phyloP scores from a whole-genome alignment of 108 stramenopile species.

The Nitzschia palea region DNA sequence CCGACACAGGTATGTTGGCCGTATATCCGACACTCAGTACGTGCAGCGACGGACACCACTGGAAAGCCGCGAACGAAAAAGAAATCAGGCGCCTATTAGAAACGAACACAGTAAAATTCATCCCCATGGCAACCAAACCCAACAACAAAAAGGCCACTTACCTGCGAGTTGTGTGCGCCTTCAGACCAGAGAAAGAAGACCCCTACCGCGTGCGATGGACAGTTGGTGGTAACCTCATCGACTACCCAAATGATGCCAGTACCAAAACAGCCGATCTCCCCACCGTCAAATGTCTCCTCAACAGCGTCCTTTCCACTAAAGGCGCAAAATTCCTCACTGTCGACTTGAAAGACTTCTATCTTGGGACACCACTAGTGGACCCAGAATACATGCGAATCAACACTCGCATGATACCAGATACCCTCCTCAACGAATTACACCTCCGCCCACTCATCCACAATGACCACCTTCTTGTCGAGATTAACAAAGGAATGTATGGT shows the following conservation, averaged over 20 bases:
- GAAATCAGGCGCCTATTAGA: no score
- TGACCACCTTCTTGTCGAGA: no score
- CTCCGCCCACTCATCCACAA: background rate
- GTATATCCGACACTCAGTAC: slow-evolving; percentile 21
- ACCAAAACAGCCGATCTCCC: slow-evolving; percentile 40
- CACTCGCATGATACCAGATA: slow-evolving; percentile 7
- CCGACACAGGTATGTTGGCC: background rate
- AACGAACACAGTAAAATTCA: no score
- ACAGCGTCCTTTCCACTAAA: slow-evolving; percentile 27
- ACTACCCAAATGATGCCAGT: slow-evolving; percentile 3
- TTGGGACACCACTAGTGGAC: slow-evolving; percentile 28
- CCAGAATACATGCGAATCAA: slow-evolving; percentile 51
- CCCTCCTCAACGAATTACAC: slow-evolving; percentile 42
- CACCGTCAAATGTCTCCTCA: slow-evolving; percentile 31
- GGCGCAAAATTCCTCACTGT: slow-evolving; percentile 11
- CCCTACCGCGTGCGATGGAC: slow-evolving; percentile 22
- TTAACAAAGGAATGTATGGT: slow-evolving; percentile 44
- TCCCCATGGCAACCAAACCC: slow-evolving; percentile 21
- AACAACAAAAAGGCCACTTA: slow-evolving; percentile 16
- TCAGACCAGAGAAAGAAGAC: slow-evolving; percentile 9
- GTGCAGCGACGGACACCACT: slow-evolving; percentile 7
- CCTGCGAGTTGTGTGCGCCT: slow-evolving; percentile 16
- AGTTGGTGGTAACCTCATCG: slow-evolving; percentile 30
- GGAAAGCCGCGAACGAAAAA: slow-evolving; percentile 14
- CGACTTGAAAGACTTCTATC: slow-evolving; percentile 43